Conservation (phyloP, 331 rosid species). For the Dryas integrifolia region DNA sequence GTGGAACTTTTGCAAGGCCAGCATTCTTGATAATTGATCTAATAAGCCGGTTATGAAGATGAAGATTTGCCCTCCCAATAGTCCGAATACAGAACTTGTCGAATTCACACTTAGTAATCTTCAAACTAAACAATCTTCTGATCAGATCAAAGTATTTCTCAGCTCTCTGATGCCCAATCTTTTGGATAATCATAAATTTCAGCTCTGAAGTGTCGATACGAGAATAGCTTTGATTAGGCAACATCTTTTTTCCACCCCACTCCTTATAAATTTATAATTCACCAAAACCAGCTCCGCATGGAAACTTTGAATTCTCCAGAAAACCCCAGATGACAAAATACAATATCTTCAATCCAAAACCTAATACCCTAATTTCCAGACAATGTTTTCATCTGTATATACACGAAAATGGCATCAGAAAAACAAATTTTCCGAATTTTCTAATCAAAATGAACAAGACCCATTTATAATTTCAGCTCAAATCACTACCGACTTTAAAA, state of each 20-base stretch:
- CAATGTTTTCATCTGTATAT: conserved; percentile 33
- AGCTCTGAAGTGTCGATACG: conserved; percentile 70
- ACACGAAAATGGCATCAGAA: conserved; percentile 37
- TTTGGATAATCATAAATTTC: conserved; percentile 58
- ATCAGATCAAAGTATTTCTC: conserved; percentile 71
- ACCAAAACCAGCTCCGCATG: conserved; percentile 29
- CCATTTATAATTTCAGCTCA: background rate
- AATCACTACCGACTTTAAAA: conserved; percentile 1
- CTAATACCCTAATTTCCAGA: conserved; percentile 55
- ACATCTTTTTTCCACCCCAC: conserved; percentile 34
- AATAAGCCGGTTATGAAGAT: conserved; percentile 77
- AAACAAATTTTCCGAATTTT: background rate
- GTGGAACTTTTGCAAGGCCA: conserved; percentile 69
- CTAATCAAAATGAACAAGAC: conserved; percentile 6
- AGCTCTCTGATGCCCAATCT: conserved; percentile 70
- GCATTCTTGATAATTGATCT: conserved; percentile 71
- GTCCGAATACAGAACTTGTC: conserved; percentile 55
- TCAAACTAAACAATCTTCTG: conserved; percentile 52
- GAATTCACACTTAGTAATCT: conserved; percentile 70
- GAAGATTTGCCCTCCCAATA: conserved; percentile 69
- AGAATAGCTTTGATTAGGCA: conserved; percentile 42
- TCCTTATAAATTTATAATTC: conserved; percentile 27
- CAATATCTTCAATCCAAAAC: conserved; percentile 36
- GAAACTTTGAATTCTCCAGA: conserved; percentile 32
- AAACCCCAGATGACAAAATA: conserved; percentile 38